phyloP scores from a whole-genome alignment of 441 rosid genomes.

The Pelargonium citronellum region DNA sequence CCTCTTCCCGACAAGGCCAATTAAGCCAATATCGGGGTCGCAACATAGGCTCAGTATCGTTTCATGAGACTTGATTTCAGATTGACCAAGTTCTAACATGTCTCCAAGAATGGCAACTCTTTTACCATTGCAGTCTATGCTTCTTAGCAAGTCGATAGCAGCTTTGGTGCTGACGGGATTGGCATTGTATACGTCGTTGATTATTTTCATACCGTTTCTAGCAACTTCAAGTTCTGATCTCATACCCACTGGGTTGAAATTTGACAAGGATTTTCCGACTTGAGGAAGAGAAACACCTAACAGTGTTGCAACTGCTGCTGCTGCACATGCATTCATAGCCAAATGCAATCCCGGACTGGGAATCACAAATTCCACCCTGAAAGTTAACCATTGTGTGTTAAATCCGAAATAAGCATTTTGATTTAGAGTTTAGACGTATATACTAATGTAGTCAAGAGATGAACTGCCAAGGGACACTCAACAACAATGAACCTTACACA shows the following conservation, averaged over 20 bases:
- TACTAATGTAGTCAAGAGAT: not conserved
- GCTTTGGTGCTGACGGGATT: slow-evolving; percentile 29
- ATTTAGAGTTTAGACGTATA: not conserved
- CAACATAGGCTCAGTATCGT: slow-evolving; percentile 16
- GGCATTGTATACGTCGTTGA: slow-evolving; percentile 30
- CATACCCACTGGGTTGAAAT: slow-evolving; percentile 21
- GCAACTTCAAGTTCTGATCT: slow-evolving; percentile 25
- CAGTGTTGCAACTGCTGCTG: slow-evolving; percentile 26
- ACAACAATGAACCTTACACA: not conserved
- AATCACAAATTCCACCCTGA: slow-evolving; percentile 32
- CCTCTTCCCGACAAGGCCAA: slow-evolving; percentile 26
- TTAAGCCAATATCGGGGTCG: slow-evolving; percentile 18
- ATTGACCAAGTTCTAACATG: slow-evolving; percentile 22
- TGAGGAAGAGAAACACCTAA: slow-evolving; percentile 26
- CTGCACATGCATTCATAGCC: slow-evolving; percentile 28
- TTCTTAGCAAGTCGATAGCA: slow-evolving; percentile 28
- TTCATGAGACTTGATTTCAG: slow-evolving; percentile 22
- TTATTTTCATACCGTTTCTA: slow-evolving; percentile 23
- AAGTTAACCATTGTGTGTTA: slow-evolving; percentile 5
- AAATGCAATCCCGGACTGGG: slow-evolving; percentile 27
- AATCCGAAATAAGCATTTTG: slow-evolving; percentile 7
- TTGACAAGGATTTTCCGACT: slow-evolving; percentile 27
- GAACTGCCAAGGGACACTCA: not conserved
- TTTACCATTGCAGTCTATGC: slow-evolving; percentile 25
- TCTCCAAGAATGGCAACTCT: slow-evolving; percentile 29